Conservation (phyloP, 345 rosid genomes). For the Euclidium syriacum region DNA sequence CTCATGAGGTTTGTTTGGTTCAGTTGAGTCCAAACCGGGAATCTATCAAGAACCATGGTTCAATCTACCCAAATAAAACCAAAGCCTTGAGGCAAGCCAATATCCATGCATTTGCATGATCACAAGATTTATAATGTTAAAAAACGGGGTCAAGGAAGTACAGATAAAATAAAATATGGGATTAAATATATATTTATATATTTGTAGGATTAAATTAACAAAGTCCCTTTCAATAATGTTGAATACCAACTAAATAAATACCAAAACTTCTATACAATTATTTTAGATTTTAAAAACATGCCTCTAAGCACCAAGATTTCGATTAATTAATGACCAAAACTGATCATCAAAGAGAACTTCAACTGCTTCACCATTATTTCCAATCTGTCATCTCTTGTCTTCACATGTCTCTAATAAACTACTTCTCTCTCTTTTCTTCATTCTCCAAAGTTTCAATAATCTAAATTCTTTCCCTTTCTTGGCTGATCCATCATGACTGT, state of each 20-base stretch:
- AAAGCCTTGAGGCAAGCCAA: background rate
- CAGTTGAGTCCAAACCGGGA: background rate
- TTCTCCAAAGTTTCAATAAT: slow-evolving; percentile 3
- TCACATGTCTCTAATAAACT: slow-evolving; percentile 10
- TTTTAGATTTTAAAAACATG: background rate
- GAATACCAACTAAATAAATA: slow-evolving; percentile 22
- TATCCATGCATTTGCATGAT: slow-evolving; percentile 22
- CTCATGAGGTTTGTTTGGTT: background rate
- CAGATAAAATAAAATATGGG: background rate
- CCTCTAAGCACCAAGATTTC: slow-evolving; percentile 15
- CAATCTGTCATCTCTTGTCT: slow-evolving; percentile 23
- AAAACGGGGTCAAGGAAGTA: slow-evolving; percentile 7
- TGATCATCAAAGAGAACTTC: slow-evolving; percentile 7
- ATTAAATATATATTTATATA: background rate
- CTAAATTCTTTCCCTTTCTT: background rate
- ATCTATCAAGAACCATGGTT: background rate
- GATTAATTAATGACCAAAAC: slow-evolving; percentile 13
- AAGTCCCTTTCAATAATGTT: slow-evolving; percentile 17
- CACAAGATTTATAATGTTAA: background rate
- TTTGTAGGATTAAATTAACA: background rate
- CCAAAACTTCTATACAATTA: background rate
- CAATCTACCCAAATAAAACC: background rate
- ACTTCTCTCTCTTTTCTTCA: slow-evolving; percentile 2
- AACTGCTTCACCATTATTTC: slow-evolving; percentile 23
- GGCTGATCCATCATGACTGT: slow-evolving; percentile 22